These are phyloP conservation scores for Hordeum marinum DNA, from an alignment of 176 grass and related monocot species.

Conservation along the genomic window DNA sequence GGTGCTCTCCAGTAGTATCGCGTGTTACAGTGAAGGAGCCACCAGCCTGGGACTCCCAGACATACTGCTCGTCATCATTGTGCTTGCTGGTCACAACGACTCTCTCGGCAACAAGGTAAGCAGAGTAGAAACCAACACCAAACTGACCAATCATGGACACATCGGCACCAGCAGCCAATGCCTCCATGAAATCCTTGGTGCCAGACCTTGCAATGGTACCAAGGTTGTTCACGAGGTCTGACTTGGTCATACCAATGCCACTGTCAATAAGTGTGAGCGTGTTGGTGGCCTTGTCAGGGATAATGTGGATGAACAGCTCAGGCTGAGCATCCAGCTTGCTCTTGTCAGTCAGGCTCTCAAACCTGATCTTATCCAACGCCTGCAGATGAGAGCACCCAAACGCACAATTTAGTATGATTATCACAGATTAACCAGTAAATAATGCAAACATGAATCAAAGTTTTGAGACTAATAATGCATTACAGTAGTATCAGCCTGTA, in stretches of 20 bases:
- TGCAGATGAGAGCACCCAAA: constrained; percentile 4
- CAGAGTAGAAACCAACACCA: constrained; percentile 94
- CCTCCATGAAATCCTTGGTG: constrained; percentile 99
- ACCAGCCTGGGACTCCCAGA: constrained; percentile 98
- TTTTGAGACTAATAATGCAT: background rate
- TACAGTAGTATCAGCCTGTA: background rate
- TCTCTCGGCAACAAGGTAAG: constrained; percentile 88
- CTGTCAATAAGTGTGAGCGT: constrained; percentile 75
- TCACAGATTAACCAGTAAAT: background rate
- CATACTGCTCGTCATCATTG: constrained; percentile 95
- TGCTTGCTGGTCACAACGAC: constrained; percentile 84
- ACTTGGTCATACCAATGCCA: constrained; percentile 95
- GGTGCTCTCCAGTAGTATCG: constrained; percentile 67
- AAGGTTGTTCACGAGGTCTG: constrained; percentile 95
- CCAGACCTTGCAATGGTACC: constrained; percentile 93
- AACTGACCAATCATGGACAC: constrained; percentile 99
- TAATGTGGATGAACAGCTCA: constrained; percentile 87
- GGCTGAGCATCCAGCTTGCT: constrained; percentile 97
- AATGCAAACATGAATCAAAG: background rate
- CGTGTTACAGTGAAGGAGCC: constrained; percentile 91
- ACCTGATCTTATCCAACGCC: constrained; percentile 98
- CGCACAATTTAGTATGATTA: background rate
- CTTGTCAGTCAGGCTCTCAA: constrained; percentile 93
- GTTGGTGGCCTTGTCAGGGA: constrained; percentile 87
- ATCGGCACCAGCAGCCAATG: constrained; percentile 89